phyloP scores from a whole-genome alignment of 2,329 filamentous ascomycete genomes.

The Fusarium sp. region DNA sequence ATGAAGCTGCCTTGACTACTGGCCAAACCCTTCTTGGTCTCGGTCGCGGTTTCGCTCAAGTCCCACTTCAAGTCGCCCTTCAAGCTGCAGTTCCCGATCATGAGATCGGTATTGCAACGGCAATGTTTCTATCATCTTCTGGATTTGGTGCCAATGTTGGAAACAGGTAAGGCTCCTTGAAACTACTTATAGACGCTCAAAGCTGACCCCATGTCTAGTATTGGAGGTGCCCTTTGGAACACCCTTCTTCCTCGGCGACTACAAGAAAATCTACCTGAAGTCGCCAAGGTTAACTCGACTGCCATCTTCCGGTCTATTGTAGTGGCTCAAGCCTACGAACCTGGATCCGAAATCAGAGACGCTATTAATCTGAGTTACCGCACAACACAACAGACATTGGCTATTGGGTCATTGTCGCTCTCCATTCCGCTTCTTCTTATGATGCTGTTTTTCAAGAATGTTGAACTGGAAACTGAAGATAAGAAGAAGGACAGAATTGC shows the following conservation, averaged over 20 bases:
- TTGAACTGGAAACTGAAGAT: constrained; percentile 25
- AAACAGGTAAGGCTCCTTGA: background rate
- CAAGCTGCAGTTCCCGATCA: constrained; percentile 24
- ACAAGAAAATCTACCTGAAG: background rate
- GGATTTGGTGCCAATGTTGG: constrained; percentile 34
- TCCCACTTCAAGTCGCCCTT: constrained; percentile 5
- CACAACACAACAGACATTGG: constrained; percentile 34
- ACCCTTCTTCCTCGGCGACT: background rate
- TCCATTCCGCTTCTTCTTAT: constrained; percentile 24
- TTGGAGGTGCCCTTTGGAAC: background rate
- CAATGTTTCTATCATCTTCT: constrained; percentile 28
- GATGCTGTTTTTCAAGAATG: constrained; percentile 35
- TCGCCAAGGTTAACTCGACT: constrained; percentile 15
- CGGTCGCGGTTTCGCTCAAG: constrained; percentile 25
- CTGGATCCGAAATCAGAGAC: constrained; percentile 5
- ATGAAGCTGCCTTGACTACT: constrained; percentile 22
- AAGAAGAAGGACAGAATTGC: background rate
- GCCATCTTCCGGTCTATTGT: constrained; percentile 45
- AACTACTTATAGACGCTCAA: too few species aligned
- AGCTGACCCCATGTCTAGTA: too few species aligned
- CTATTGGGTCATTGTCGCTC: constrained; percentile 30
- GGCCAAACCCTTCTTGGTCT: constrained; percentile 30
- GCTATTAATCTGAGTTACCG: constrained; percentile 36
- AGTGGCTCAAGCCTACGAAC: constrained; percentile 30
- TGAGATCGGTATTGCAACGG: constrained; percentile 24